Base-by-base conservation (phyloP, 1,284 basidiomycete species). In the Moesziomyces parantarcticus region DNA sequence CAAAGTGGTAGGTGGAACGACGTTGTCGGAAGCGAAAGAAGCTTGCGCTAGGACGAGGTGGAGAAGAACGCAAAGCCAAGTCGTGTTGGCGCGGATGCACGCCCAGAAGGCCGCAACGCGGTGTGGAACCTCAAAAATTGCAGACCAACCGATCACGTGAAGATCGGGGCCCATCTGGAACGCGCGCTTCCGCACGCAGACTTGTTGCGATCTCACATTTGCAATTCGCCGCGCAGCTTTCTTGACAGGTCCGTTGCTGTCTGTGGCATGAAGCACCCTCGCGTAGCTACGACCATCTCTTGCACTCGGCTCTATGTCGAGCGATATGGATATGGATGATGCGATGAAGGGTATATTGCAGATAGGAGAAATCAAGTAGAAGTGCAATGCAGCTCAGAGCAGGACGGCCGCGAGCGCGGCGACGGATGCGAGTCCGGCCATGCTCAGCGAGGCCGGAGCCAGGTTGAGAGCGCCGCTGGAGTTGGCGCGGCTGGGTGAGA, bases 91-190 rank as follows among this genome's bases (percentile, higher is more conserved):
- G 42, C 43, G 42, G 51, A 50, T 34, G 34, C 48, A 53, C 45
- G 26, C 42, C 32, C 5, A 58, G 54, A 51, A 58, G 43, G 49
- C n/a, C n/a, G n/a, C n/a, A n/a, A 48, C 46, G 42, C 44, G 42
- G 16, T 39, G 36, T 6, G 47, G 46, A 16, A 43, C 46, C 49
- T 56, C 50, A 45, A 67, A 60, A 50, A 53, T 48, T 45, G 18
- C 25, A 41, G 42, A 32, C 20, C 41, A 14, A 48, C 44, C 39
- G 47, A 57, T 67, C 65, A 67, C 65, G 58, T 67, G 65, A 50
- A 53, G 46, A 58, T 61, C 58, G 44, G 65, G 50, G 5, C 14
- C 36, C 36, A 39, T 56, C 20, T 22, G 10, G 20, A 5, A 18
- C 16, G 1, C 5, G 21, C 11, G 11, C 14, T 18, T 50, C 53